Conservation (phyloP, 441 rosid species). For the Populus trichocarpa region DNA sequence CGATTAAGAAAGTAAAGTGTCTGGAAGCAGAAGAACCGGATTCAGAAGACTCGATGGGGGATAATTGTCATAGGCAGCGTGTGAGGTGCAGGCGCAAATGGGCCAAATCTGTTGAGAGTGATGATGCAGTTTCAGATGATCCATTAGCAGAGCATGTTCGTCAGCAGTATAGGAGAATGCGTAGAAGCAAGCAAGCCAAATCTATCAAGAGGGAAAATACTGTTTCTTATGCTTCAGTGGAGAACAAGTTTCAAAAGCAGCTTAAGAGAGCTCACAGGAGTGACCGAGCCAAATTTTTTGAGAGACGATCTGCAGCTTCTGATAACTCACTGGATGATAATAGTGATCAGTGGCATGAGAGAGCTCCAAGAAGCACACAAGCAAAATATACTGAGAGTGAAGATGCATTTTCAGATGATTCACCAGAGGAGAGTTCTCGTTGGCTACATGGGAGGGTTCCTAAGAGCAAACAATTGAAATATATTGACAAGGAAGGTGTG, state of each 20-base stretch:
- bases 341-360: conserved; percentile 24
- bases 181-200: conserved; percentile 42
- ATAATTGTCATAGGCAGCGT: conserved; percentile 22
- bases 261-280: conserved; percentile 26
- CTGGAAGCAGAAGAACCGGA: conserved; percentile 27
- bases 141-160: conserved; percentile 41
- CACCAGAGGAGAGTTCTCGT: conserved; percentile 38
- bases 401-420: conserved; percentile 41
- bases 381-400: conserved; percentile 35
- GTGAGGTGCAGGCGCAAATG: conserved; percentile 16
- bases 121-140: conserved; percentile 59
- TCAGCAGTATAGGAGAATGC: conserved; percentile 38
- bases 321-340: conserved; percentile 32
- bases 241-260: conserved; percentile 42
- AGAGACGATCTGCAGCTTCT: conserved; percentile 30
- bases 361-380: conserved; percentile 28
- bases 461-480: conserved; percentile 31
- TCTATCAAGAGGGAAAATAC: conserved; percentile 39
- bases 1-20: conserved; percentile 47
- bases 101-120: conserved; percentile 26
- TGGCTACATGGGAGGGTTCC: conserved; percentile 33
- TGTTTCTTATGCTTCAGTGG: conserved; percentile 43
- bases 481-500: conserved; percentile 27
- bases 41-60: conserved; percentile 31
- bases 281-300: conserved; percentile 32